phyloP scores from a whole-genome alignment of 305 asterid genomes.

The Fraxinus sp. region DNA sequence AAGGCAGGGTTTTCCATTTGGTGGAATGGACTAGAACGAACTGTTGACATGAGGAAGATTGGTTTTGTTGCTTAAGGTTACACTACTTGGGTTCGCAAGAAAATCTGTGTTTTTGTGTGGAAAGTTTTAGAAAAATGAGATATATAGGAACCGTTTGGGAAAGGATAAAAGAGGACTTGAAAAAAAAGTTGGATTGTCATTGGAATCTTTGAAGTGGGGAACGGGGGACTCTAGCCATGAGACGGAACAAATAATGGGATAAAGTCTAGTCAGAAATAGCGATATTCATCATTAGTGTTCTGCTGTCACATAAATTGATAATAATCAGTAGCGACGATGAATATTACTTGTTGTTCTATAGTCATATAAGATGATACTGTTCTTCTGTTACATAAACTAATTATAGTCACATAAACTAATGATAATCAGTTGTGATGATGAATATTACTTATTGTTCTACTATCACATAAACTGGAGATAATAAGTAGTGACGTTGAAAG shows the following conservation, averaged over 20 bases:
- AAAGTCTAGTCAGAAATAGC: slow-evolving; percentile 12
- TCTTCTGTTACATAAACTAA: too few relatives aligned
- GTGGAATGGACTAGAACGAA: slow-evolving; percentile 47
- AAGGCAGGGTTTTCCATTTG: slow-evolving; percentile 59
- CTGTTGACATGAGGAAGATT: slow-evolving; percentile 39
- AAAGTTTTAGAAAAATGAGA: background rate
- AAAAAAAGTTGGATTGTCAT: slow-evolving; percentile 12
- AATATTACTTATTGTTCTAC: too few relatives aligned
- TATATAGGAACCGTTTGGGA: slow-evolving; percentile 7
- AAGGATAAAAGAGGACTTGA: slow-evolving; percentile 8
- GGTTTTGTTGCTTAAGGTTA: slow-evolving; percentile 13
- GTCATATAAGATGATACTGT: too few relatives aligned
- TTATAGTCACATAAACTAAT: too few relatives aligned
- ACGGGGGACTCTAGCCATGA: slow-evolving; percentile 22
- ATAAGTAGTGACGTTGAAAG: background rate
- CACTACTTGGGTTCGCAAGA: background rate
- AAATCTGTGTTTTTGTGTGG: background rate
- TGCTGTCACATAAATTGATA: too few relatives aligned
- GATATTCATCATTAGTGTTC: background rate
- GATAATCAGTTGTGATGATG: too few relatives aligned
- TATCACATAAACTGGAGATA: too few relatives aligned
- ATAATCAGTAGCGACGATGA: too few relatives aligned
- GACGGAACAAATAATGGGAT: slow-evolving; percentile 1
- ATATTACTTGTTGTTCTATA: too few relatives aligned
- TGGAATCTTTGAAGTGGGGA: slow-evolving; percentile 26